Evolutionary conservation across 805 yeast species (phyloP), one percentile per base, ranked within the genome.

Genomic region (Sugiyamaella mastotermitis): DNA sequence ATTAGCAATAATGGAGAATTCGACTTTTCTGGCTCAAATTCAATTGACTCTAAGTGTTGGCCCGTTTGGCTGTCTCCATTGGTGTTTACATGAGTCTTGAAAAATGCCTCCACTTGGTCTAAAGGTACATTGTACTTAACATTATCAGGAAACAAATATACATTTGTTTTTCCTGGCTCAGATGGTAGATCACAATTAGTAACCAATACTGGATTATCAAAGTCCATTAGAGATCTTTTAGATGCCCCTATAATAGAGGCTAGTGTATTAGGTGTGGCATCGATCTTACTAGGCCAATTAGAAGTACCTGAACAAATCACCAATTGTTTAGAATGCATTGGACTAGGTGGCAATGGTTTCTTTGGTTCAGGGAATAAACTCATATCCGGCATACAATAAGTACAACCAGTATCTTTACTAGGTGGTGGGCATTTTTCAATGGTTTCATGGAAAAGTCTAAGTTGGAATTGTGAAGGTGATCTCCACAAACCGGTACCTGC

Each of bases 341-440:
- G 71, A 21, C 68, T 67, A 0, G 86, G 79, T 52, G 25, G 65
- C 34, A 55, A 61, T 4, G 48, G 48, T 34, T 45, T 52, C 45
- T 71, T 68, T 28, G 71, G 67, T 26, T 56, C 73, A 41, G 67
- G 40, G 30, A 47, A 46, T 21, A 24, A 11, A 17, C 23, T 64
- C 32, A 54, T 62, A 5, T 44, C 46, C 2, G 78, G 81, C 40
- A 69, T 64, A 48, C 87, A 81, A 43, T 54, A 61, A 0, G 85
- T 78, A 50, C 84, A 78, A 1, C 83, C 83, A 0, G 82, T 75
- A 43, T 77, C 80, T 33, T 56, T 58, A 5, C 32, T 43, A 1
- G 83, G 80, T 6, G 53, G 50, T 0, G 83, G 82, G 47, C 82
- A 76, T 30, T 42, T 43, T 1, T 41, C 47, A 45, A 47, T 20